A percentile compares a stretch with the other conserved stretches of the same genome.
Conservation (phyloP, 139 green algal species). For the Coccomyxa sp. region DNA sequence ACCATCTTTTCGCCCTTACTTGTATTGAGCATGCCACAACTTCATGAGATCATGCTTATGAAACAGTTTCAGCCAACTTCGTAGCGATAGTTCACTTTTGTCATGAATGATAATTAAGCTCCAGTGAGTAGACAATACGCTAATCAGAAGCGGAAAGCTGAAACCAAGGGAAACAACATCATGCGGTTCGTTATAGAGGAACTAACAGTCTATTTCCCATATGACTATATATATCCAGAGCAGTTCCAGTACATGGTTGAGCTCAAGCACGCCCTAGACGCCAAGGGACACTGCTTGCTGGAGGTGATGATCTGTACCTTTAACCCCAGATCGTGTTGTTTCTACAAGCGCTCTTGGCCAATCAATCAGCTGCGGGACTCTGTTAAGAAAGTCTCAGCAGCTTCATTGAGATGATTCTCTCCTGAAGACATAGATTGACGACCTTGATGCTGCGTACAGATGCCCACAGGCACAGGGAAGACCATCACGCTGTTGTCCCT, state of each 20-base stretch:
- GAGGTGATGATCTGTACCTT: conserved; percentile 58
- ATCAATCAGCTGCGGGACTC: not conserved
- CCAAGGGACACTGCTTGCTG: conserved; percentile 92
- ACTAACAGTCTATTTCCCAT: conserved; percentile 94
- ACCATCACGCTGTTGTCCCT: conserved; percentile 98
- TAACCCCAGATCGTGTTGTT: not conserved
- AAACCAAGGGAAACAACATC: not conserved
- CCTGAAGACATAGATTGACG: not conserved
- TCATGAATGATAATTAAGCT: too few relatives aligned
- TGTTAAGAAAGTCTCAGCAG: too few relatives aligned
- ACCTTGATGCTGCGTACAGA: conserved; percentile 52
- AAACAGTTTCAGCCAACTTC: too few relatives aligned
- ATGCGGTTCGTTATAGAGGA: conserved; percentile 95
- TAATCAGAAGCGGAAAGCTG: too few relatives aligned
- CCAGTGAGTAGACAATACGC: too few relatives aligned
- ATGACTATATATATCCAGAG: conserved; percentile 96
- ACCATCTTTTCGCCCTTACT: too few relatives aligned
- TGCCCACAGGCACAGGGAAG: conserved; percentile 99
- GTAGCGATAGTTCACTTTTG: too few relatives aligned
- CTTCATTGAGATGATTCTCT: not conserved
- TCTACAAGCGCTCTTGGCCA: not conserved
- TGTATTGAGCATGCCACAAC: too few relatives aligned
- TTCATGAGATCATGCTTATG: too few relatives aligned
- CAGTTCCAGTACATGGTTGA: conserved; percentile 98
- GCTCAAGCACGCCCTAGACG: conserved; percentile 94